Evolutionary conservation across 495 filamentous ascomycete species (phyloP), one percentile per base, ranked within the genome.

Genomic region (Penicillium diatomitis): DNA sequence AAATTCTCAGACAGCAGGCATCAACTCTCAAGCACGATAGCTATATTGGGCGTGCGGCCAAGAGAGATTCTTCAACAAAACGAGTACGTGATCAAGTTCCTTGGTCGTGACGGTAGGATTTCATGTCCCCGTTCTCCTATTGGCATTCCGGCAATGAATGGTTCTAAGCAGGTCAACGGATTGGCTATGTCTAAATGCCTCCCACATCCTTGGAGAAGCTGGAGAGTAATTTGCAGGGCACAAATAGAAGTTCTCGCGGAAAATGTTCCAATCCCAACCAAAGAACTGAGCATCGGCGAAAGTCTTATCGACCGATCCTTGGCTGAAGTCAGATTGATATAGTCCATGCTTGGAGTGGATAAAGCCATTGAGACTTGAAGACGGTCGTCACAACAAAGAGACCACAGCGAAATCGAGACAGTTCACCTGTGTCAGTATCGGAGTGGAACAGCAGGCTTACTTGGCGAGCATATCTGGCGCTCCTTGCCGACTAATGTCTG

Each of bases 201-300:
- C 49, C 40, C 30, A 41, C 36, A 29, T 57, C 48, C 12, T 41
- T 58, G 20, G 54, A 57, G 38, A 44, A 51, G 9, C 46, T 44
- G 3, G 68, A 71, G 41, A 45, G 27, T 2, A 55, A 48, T 44
- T 45, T 74, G 12, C 29, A 55, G 32, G 63, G 56, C 7, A 38
- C 53, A 46, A 45, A 63, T 6, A 61, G 67, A 46, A 50, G 51
- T 9, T 75, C 40, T 64, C 73, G 50, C 52, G 61, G 9, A 54
- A 49, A 39, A 73, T 75, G 70, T 52, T 79, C 32, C 63, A 62
- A 35, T 77, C 71, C 71, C 46, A 45, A 30, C 71, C 73, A 20
- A 57, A 63, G 30, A 49, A 69, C 4, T 50, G 72, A 33, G 50
- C 49, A 34, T 66, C 68, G 4, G 73, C 74, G 8, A 65, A 60